Percentiles rank a stretch among this genome's conserved stretches.
These are phyloP conservation scores for Nymphaea colorata DNA, from an alignment of 164 flowering plant species.

Conservation along the genomic window DNA sequence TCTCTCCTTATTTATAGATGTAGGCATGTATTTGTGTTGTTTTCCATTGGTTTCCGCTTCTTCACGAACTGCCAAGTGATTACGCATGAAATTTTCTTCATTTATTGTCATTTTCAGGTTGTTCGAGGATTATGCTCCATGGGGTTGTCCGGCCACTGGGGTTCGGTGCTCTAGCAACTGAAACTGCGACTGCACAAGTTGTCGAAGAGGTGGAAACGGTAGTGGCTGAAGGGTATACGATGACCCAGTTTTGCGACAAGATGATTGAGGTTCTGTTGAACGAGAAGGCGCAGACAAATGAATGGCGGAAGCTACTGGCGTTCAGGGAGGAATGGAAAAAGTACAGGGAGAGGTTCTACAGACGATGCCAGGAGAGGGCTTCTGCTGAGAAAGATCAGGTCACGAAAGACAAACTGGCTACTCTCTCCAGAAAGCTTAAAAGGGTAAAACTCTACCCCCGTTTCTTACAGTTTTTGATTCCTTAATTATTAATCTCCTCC, in stretches of 20 bases:
- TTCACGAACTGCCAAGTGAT: too few species aligned
- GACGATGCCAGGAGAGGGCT: conserved; percentile 44
- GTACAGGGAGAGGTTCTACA: conserved; percentile 61
- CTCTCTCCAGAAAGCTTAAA: conserved; percentile 47
- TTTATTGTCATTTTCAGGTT: neutral
- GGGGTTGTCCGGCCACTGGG: neutral
- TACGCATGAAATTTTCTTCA: neutral
- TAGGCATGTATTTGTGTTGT: neutral
- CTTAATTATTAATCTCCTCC: too few species aligned
- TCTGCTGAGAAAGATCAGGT: conserved; percentile 44
- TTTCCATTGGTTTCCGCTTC: too few species aligned
- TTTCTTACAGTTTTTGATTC: too few species aligned
- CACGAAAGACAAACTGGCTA: conserved; percentile 38
- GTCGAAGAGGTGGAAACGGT: conserved; percentile 46
- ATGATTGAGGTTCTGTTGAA: conserved; percentile 66
- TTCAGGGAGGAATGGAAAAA: conserved; percentile 87
- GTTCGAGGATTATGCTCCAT: conserved; percentile 1
- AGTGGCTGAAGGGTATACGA: conserved; percentile 61
- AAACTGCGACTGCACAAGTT: conserved; percentile 20
- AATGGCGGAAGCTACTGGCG: conserved; percentile 76
- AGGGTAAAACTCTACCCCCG: conserved; percentile 35
- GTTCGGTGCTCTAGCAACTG: conserved; percentile 23
- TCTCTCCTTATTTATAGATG: neutral
- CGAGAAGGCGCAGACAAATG: conserved; percentile 68
- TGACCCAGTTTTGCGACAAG: conserved; percentile 84